phyloP scores from a whole-genome alignment of 352 stramenopile species.

The Phytophthora nicotianae region DNA sequence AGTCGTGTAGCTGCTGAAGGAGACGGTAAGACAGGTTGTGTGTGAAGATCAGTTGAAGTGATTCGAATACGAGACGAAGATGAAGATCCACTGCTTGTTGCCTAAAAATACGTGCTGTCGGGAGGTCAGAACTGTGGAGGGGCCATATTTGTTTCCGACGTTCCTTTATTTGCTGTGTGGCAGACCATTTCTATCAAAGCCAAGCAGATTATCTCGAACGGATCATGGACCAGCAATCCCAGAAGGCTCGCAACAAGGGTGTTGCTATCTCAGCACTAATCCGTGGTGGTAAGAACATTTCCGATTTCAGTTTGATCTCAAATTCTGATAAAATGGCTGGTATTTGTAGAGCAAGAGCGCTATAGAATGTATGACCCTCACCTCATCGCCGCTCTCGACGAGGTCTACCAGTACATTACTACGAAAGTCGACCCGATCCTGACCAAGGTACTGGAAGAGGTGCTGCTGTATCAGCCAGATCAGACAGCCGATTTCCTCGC shows the following conservation, averaged over 20 bases:
- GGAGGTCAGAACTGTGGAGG: slow-evolving; percentile 1
- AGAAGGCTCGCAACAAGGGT: slow-evolving; percentile 65
- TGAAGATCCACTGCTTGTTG: slow-evolving; percentile 27
- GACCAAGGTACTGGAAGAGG: slow-evolving; percentile 64
- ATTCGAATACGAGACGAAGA: slow-evolving; percentile 19
- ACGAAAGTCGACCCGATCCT: slow-evolving; percentile 70
- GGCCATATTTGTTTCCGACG: too few species aligned
- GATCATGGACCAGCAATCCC: slow-evolving; percentile 38
- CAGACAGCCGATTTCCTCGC: slow-evolving; percentile 75
- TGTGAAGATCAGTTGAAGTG: slow-evolving; percentile 23
- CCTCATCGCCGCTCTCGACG: slow-evolving; percentile 53
- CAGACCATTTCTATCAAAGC: background rate
- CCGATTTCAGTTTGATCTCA: background rate
- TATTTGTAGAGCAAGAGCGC: slow-evolving; percentile 61
- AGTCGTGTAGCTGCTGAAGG: slow-evolving; percentile 7
- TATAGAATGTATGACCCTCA: slow-evolving; percentile 58
- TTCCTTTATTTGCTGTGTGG: background rate
- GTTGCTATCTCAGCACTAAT: slow-evolving; percentile 51
- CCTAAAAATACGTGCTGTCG: slow-evolving; percentile 46
- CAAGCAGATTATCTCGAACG: background rate
- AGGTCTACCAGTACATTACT: slow-evolving; percentile 76
- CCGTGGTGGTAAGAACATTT: slow-evolving; percentile 45
- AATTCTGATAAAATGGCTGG: background rate
- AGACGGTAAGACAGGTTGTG: slow-evolving; percentile 15
- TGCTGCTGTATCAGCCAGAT: slow-evolving; percentile 77